Base-by-base conservation (phyloP, 306 rosid genomes). In the Quercus alba region DNA sequence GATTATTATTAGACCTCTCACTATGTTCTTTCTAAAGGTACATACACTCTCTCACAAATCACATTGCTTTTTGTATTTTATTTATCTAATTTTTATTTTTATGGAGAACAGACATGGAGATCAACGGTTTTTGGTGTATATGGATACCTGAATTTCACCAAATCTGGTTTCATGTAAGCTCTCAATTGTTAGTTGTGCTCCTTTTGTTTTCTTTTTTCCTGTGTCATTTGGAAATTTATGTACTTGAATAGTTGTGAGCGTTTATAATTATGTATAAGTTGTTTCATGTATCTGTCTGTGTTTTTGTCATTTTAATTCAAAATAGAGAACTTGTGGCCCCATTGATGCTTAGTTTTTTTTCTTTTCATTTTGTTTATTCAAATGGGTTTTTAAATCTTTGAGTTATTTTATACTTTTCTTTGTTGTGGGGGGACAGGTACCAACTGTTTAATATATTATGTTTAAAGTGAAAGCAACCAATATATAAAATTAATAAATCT, bases 101-200 rank as follows among this genome's bases (percentile, higher is more conserved):
- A 44, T 54, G 10, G 3, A 19, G 35, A 33, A 10, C 72, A 94
- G 99, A 79, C 92, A 75, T 95, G 97, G 97, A 91, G 99, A 82
- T 69, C 85, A 8, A 81, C 94, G 70, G 85, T 95, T 81, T 95
- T 95, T 64, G 93, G 86, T 38, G 49, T 88, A 44, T 93, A 88
- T 84, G 99, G 99, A 11, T 95, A 88, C 78, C 88, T 91, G 28
- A 93, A 93, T 84, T 94, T 93, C 92, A 94, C 99, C 85, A 94
- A 91, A 79, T 70, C 97, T 76, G 97, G 84, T 35, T 94, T 87
- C 85, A 85, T 85, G 97, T 93, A 78, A 84, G 81, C 81, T 62
- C 86, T 49, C 17, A 49, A 70, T 7, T 73, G 2, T 38, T 0
- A 38, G 2, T 57, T 20, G 2, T 31, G 2, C 2, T 68, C 56